Percentiles rank a stretch among this genome's conserved stretches.
phyloP scores from a whole-genome alignment of 495 filamentous ascomycete species.

The Polyplosphaeria fusca region DNA sequence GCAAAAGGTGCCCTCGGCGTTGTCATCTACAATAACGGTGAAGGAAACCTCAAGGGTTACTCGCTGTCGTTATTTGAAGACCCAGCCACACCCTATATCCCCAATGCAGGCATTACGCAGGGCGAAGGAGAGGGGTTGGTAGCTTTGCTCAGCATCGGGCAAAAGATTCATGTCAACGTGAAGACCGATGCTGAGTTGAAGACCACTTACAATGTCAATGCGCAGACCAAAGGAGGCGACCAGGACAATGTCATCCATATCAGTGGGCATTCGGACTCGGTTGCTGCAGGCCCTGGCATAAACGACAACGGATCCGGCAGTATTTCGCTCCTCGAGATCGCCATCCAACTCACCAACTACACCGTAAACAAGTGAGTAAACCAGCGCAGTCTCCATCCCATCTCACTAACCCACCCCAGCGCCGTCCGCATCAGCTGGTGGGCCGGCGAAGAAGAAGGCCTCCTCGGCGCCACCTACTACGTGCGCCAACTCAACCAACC shows the following conservation, averaged over 20 bases:
- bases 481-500: slow-evolving; percentile 48
- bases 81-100: slow-evolving; percentile 48
- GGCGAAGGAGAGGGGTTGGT: slow-evolving; percentile 53
- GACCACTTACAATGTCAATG: slow-evolving; percentile 59
- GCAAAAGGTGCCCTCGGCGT: slow-evolving; percentile 56
- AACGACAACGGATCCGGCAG: slow-evolving; percentile 67
- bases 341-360: slow-evolving; percentile 57
- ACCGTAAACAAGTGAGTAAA: slow-evolving; percentile 59
- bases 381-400: no score
- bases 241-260: slow-evolving; percentile 61
- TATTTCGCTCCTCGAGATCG: slow-evolving; percentile 61
- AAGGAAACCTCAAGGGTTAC: slow-evolving; percentile 51
- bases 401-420: slow-evolving; percentile 54
- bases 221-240: slow-evolving; percentile 62
- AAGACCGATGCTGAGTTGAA: slow-evolving; percentile 40
- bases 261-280: slow-evolving; percentile 70
- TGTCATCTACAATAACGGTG: slow-evolving; percentile 65
- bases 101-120: slow-evolving; percentile 54
- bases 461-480: slow-evolving; percentile 62
- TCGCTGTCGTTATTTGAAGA: slow-evolving; percentile 51
- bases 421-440: slow-evolving; percentile 67
- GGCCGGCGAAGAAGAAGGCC: slow-evolving; percentile 64
- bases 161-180: slow-evolving; percentile 32
- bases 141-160: slow-evolving; percentile 41
- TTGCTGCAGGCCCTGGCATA: slow-evolving; percentile 60